Percentiles rank a stretch among this genome's conserved stretches.
phyloP scores from a whole-genome alignment of 371 early-diverging fungal species.

The Homolaphlyctis polyrhiza region DNA sequence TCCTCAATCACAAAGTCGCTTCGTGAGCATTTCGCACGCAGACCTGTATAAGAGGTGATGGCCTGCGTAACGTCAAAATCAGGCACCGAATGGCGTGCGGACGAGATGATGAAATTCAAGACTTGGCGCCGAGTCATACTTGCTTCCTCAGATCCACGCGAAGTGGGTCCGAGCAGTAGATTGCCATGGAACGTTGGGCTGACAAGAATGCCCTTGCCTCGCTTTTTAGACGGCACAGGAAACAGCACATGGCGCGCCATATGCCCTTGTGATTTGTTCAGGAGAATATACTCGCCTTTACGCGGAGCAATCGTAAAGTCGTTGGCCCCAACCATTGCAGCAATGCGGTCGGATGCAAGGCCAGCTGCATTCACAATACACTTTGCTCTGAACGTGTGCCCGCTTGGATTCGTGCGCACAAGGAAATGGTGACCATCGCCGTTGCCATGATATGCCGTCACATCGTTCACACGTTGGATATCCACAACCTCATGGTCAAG shows the following conservation, averaged over 20 bases:
- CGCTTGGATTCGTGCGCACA: slow-evolving; percentile 16
- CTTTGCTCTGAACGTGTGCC: slow-evolving; percentile 2
- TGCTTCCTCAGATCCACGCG: slow-evolving; percentile 19
- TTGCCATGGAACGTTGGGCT: slow-evolving; percentile 36
- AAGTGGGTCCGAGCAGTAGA: slow-evolving; percentile 38
- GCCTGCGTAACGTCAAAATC: slow-evolving; percentile 30
- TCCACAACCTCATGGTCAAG: slow-evolving; percentile 31
- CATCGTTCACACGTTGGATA: slow-evolving; percentile 20
- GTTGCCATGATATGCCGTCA: background rate
- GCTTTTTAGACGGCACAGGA: slow-evolving; percentile 28
- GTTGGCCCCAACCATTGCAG: slow-evolving; percentile 35
- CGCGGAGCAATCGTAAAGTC: slow-evolving; percentile 33
- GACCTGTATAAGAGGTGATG: slow-evolving; percentile 37
- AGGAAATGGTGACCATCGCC: slow-evolving; percentile 17
- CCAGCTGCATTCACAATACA: slow-evolving; percentile 29
- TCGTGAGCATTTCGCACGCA: slow-evolving; percentile 30
- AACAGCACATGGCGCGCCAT: slow-evolving; percentile 29
- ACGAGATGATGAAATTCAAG: slow-evolving; percentile 22
- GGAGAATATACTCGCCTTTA: slow-evolving; percentile 30
- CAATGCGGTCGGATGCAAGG: slow-evolving; percentile 22
- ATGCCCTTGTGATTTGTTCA: slow-evolving; percentile 28
- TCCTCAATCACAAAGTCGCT: slow-evolving; percentile 39
- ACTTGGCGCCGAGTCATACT: slow-evolving; percentile 25
- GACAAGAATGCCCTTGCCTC: slow-evolving; percentile 41
- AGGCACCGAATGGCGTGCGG: slow-evolving; percentile 22